Evolutionary conservation across 306 rosid genomes (phyloP), one percentile per base, ranked within the genome.

Genomic region (Rubus parviflorus): DNA sequence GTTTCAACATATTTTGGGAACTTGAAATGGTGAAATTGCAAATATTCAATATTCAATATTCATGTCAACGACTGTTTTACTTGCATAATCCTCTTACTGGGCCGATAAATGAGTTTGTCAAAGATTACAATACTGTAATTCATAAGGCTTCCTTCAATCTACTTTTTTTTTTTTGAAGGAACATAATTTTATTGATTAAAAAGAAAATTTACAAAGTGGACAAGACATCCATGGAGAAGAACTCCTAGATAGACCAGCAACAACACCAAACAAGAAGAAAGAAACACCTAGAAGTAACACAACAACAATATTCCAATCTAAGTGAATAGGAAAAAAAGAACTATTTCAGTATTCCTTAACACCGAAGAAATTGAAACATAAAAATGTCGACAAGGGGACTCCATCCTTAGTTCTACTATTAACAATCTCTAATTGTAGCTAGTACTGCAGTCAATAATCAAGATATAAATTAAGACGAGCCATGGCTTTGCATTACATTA

Each of bases 31-130:
- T 65, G 70, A 65, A 40, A 38, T 65, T 40, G 48, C 15, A 40
- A 40, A 17, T 65, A 0, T 30, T 30, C 35, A 30, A 30, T 30
- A 40, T 65, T 65, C 25, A 65, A 19, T 8, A 65, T 40, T 17
- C 30, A 65, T 65, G 70, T 40, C 38, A 56, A 56, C n/a, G 61
- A n/a, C 61, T 56, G 61, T 9, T 66, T 41, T 41, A 40, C 71
- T 43, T 66, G 41, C 30, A 66, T 42, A 30, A 66, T 64, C 48
- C 25, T 65, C 22, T 10, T 40, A 53, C 41, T 63, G 46, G 20
- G 6, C 68, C 4, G 25, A 19, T 38, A 20, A 65, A 19, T 4
- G 47, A 64, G 62, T 8, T 10, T 40, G 70, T 40, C 16, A 65
- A 65, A 40, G 45, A 40, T 16, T 8, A 0, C 20, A 40, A 8